These are phyloP conservation scores for Pichia rugopelliculosa DNA, from an alignment of 805 yeast species.

Conservation along the genomic window DNA sequence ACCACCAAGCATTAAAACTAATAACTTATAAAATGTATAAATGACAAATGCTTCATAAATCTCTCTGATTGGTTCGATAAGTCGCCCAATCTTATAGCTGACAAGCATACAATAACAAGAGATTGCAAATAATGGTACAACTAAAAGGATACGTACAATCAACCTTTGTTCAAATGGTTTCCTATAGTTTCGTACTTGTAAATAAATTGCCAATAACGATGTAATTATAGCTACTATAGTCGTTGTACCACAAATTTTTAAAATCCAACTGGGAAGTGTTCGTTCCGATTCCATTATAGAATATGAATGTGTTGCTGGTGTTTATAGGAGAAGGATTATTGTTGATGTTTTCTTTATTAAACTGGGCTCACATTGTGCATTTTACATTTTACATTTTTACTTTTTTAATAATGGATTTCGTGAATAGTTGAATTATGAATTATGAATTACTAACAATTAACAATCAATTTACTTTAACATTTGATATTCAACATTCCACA, in stretches of 20 bases:
- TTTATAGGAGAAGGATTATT: no score
- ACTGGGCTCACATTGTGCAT: neutral
- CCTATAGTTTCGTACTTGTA: conserved; percentile 67
- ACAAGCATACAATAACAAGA: conserved; percentile 56
- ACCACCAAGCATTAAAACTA: conserved; percentile 85
- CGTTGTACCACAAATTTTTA: conserved; percentile 3
- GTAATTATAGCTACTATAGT: conserved; percentile 30
- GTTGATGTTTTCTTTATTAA: neutral
- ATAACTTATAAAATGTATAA: conserved; percentile 80
- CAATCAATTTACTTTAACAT: no score
- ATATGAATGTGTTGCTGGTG: no score
- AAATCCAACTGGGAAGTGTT: conserved; percentile 1
- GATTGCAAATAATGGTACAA: conserved; percentile 75
- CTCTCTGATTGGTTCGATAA: conserved; percentile 73
- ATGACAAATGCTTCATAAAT: conserved; percentile 94
- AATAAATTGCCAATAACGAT: conserved; percentile 38
- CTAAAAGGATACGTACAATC: conserved; percentile 70
- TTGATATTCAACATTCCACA: no score
- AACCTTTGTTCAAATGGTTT: conserved; percentile 85
- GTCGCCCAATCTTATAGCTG: conserved; percentile 36
- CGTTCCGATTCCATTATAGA: conserved; percentile 2
- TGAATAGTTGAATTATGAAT: no score
- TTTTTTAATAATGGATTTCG: no score
- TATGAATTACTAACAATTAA: no score
- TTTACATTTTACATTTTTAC: neutral